Base-by-base conservation (phyloP, 2,329 filamentous ascomycete genomes). In the Fusarium pininemorale region DNA sequence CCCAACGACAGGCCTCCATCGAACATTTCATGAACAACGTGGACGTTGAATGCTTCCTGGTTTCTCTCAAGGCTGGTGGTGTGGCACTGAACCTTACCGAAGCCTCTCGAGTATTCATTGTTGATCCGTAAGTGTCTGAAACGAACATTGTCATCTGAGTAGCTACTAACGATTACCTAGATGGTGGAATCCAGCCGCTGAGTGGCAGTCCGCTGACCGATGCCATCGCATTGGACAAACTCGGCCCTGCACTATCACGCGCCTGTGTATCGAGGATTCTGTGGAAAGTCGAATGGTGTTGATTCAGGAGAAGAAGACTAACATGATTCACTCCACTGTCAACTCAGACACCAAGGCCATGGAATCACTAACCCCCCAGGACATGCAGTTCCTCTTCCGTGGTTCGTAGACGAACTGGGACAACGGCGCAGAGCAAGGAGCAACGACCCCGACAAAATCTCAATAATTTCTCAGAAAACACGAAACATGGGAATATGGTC, bases 181-280 rank as follows among this genome's bases (percentile, higher is more conserved):
- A 76, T 98, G 96, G 96, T 99, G 96, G 96, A 98, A 98, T 77
- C 96, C 96, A n/a, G 95, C 95, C n/a, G 96, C 96, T 1, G 96
- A 99, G 84, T 99, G 96, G 96, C 96, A 99, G 84, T 96, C 93
- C 70, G 96, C 96, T 6, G 96, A 99, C 81, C 90, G 94, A 74
- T 95, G 93, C 80, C 96, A 98, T 83, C 95, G 96, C 63, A 99
- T 98, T 76, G 96, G 96, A 38, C 96, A 99, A 85, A 94, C 92
- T 53, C 93, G 96, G 13, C 96, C 96, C 35, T 98, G 96, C 81
- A 94, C 94, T 41, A 97, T 99, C 77, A 98, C 95, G 3, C 91
- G 96, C 35, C 90, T 99, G 16, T 97, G 95, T 80, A 98, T 99
- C 71, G 96, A 99, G 81, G 96, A 99, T 81, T 97, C 94, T 3